phyloP scores from a whole-genome alignment of 306 rosid species.

The Medicago ruthenica region DNA sequence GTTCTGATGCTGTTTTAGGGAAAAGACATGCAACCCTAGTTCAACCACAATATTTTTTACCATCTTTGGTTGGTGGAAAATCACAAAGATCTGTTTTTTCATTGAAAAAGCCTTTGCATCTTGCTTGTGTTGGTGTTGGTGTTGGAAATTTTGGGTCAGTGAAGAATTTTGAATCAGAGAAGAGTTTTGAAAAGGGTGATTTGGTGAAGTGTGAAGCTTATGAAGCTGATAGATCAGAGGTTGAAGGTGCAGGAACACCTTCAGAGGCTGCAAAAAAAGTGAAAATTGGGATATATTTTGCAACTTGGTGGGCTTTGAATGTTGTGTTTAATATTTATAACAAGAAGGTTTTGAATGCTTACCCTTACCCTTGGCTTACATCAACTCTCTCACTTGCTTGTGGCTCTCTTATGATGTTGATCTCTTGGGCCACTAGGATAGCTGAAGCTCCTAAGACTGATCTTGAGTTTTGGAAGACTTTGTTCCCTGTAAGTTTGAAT shows the following conservation, averaged over 20 bases:
- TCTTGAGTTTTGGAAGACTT: slow-evolving; percentile 89
- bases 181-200: slow-evolving; percentile 37
- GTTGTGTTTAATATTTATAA: slow-evolving; percentile 96
- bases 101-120: slow-evolving; percentile 59
- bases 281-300: slow-evolving; percentile 90
- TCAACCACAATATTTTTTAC: slow-evolving; percentile 39
- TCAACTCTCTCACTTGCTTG: slow-evolving; percentile 95
- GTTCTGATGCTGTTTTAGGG: slow-evolving; percentile 45
- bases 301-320: slow-evolving; percentile 96
- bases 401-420: slow-evolving; percentile 92
- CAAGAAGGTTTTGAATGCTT: slow-evolving; percentile 97
- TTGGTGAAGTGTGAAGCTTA: slow-evolving; percentile 67
- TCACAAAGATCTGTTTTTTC: slow-evolving; percentile 40
- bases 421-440: slow-evolving; percentile 89
- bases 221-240: slow-evolving; percentile 73
- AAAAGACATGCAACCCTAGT: slow-evolving; percentile 41
- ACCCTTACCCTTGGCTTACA: slow-evolving; percentile 95
- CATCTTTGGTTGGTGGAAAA: slow-evolving; percentile 33
- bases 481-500: slow-evolving; percentile 81
- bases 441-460: slow-evolving; percentile 95
- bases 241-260: slow-evolving; percentile 45
- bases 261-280: slow-evolving; percentile 78
- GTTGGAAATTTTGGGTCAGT: slow-evolving; percentile 39
- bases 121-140: slow-evolving; percentile 55
- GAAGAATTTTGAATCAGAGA: slow-evolving; percentile 41